Evolutionary conservation across 192 early-diverging fungal genomes (phyloP).

Genomic region (Mortierella claussenii): DNA sequence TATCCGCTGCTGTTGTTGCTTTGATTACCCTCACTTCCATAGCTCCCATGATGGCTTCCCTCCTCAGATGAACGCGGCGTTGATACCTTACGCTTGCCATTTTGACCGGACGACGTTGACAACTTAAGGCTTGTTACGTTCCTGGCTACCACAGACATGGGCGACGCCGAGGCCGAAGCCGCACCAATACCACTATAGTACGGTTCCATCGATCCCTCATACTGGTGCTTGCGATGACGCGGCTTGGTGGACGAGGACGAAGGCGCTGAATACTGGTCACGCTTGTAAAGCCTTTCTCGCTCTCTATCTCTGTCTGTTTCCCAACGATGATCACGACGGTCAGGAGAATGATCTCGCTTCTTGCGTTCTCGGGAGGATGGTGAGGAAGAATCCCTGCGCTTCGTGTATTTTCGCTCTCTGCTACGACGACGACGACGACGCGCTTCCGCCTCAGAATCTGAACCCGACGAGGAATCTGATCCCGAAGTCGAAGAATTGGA

Average conservation of each 20-base stretch:
- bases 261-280: constrained; percentile 3
- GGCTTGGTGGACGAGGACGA: constrained; percentile 12
- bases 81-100: constrained; percentile 29
- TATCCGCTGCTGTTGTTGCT: constrained; percentile 15
- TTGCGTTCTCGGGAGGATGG: constrained; percentile 15
- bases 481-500: constrained; percentile 18
- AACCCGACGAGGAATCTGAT: constrained; percentile 52
- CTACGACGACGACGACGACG: constrained; percentile 19
- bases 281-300: not conserved
- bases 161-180: constrained; percentile 37
- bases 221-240: constrained; percentile 7
- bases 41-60: constrained; percentile 16
- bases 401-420: constrained; percentile 4
- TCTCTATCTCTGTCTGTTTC: constrained; percentile 18
- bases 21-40: constrained; percentile 3
- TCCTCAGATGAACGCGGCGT: constrained; percentile 33
- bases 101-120: constrained; percentile 24
- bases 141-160: constrained; percentile 32
- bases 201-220: constrained; percentile 9
- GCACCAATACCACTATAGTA: constrained; percentile 15
- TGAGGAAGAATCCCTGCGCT: constrained; percentile 1
- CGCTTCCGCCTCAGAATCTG: constrained; percentile 15
- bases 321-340: constrained; percentile 14
- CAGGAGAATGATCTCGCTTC: constrained; percentile 22
- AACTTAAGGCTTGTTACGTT: constrained; percentile 41